phyloP scores from a whole-genome alignment of 2,329 filamentous ascomycete genomes.

The Ceratocystis eucalypticola region DNA sequence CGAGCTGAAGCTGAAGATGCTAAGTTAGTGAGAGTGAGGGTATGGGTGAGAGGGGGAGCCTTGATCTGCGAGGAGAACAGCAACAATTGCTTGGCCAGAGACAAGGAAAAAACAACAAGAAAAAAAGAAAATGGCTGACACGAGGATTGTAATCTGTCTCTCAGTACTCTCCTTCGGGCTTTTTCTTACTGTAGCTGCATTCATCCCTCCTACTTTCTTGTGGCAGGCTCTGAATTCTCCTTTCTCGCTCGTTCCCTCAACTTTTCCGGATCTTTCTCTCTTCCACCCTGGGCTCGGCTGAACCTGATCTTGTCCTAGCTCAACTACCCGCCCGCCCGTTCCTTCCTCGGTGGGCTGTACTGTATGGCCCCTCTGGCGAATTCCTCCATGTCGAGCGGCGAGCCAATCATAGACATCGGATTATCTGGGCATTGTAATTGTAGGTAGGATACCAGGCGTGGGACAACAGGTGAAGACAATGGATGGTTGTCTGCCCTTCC shows the following conservation, averaged over 20 bases:
- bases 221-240: too few relatives aligned
- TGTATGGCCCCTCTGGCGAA: not conserved
- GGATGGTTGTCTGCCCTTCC: not conserved
- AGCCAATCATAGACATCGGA: not conserved
- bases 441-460: too few relatives aligned
- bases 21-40: not conserved
- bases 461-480: not conserved
- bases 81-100: not conserved
- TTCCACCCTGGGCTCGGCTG: too few relatives aligned
- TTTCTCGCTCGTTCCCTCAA: not conserved
- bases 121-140: not conserved
- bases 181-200: too few relatives aligned
- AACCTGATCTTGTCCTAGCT: not conserved
- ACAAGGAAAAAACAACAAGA: not conserved
- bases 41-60: not conserved
- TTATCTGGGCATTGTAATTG: not conserved
- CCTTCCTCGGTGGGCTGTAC: not conserved
- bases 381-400: not conserved
- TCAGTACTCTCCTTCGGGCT: too few relatives aligned
- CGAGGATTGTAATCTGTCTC: too few relatives aligned
- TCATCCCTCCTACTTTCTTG: too few relatives aligned
- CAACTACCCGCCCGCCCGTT: not conserved
- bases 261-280: too few relatives aligned
- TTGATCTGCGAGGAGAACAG: not conserved
- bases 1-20: not conserved